These are phyloP conservation scores for Trichoderma asperellum DNA, from an alignment of 2,329 filamentous ascomycete genomes.

Conservation along the genomic window DNA sequence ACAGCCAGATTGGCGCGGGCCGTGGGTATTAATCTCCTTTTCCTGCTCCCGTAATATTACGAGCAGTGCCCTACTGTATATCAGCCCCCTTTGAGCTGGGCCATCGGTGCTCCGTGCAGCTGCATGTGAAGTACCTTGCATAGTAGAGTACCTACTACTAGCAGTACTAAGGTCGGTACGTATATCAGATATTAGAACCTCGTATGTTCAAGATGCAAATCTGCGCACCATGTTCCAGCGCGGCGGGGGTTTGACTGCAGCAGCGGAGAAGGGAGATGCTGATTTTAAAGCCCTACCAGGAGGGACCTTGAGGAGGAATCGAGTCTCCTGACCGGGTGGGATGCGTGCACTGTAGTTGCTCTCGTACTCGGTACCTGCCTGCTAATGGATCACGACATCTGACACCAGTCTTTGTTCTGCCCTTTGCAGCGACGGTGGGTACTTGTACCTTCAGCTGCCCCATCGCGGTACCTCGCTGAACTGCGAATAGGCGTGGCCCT, in stretches of 20 bases:
- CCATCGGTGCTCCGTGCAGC: background rate
- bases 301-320: background rate
- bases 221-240: conserved; percentile 17
- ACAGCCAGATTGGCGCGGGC: conserved; percentile 16
- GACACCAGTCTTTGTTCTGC: background rate
- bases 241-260: conserved; percentile 11
- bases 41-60: background rate
- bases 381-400: background rate
- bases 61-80: background rate
- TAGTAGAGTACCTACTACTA: too few relatives aligned
- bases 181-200: background rate
- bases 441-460: conserved; percentile 4
- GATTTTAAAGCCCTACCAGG: conserved; percentile 23
- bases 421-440: background rate
- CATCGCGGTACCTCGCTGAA: background rate
- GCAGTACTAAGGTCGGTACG: too few relatives aligned
- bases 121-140: background rate
- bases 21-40: conserved; percentile 17
- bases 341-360: background rate
- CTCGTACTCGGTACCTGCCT: background rate
- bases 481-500: background rate
- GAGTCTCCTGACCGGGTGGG: conserved; percentile 15
- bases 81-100: conserved; percentile 15
- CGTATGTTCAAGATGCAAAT: conserved; percentile 24
- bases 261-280: conserved; percentile 24